Conservation (phyloP, 2,329 filamentous ascomycete genomes). For the Phyllosticta ampelicida region DNA sequence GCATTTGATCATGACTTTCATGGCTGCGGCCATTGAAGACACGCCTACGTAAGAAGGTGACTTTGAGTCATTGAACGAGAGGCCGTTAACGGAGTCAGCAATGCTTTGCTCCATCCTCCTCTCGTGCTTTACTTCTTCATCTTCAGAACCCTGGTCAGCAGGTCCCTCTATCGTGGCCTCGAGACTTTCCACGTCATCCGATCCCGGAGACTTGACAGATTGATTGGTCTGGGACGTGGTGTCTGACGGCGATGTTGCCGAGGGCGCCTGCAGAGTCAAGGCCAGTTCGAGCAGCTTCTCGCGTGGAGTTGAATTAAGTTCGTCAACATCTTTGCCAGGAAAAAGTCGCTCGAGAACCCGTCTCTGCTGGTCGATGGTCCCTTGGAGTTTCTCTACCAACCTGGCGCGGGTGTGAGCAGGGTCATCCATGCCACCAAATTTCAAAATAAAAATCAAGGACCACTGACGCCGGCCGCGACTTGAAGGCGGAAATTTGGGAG, state of each 20-base stretch:
- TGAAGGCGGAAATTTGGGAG: background rate
- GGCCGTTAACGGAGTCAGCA: slow-evolving; percentile 60
- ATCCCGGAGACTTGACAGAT: slow-evolving; percentile 23
- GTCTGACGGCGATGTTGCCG: slow-evolving; percentile 11
- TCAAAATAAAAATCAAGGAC: background rate
- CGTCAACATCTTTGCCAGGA: slow-evolving; percentile 31
- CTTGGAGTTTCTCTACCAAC: slow-evolving; percentile 44
- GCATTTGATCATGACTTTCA: slow-evolving; percentile 56
- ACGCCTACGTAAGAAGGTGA: slow-evolving; percentile 59
- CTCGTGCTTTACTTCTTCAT: slow-evolving; percentile 50
- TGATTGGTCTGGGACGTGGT: slow-evolving; percentile 13
- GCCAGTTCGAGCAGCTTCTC: slow-evolving; percentile 37
- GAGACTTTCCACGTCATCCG: slow-evolving; percentile 42
- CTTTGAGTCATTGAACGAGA: slow-evolving; percentile 52
- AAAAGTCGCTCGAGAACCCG: slow-evolving; percentile 33
- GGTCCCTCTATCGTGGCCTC: slow-evolving; percentile 56
- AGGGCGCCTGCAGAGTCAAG: slow-evolving; percentile 28
- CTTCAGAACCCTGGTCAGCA: slow-evolving; percentile 52
- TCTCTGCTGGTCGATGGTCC: slow-evolving; percentile 38
- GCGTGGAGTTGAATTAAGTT: slow-evolving; percentile 28
- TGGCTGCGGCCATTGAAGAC: slow-evolving; percentile 63
- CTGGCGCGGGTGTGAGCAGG: slow-evolving; percentile 48
- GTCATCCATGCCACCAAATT: slow-evolving; percentile 34
- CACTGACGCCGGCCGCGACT: background rate
- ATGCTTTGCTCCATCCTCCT: slow-evolving; percentile 37